These are phyloP conservation scores for Botryotinia globosa DNA, from an alignment of 2,329 filamentous ascomycete genomes.

Conservation along the genomic window DNA sequence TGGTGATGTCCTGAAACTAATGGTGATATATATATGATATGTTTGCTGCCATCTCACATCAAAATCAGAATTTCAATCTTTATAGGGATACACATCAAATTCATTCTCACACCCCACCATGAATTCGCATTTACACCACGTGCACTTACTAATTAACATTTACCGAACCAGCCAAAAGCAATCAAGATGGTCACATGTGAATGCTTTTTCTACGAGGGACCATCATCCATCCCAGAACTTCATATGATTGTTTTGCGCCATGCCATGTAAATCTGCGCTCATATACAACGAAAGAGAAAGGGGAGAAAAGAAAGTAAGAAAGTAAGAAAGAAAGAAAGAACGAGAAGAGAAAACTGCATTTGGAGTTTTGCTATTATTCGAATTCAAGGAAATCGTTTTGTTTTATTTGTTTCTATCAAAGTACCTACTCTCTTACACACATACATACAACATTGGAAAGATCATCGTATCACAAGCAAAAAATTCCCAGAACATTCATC, in stretches of 20 bases:
- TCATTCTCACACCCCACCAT: neutral
- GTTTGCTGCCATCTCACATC: neutral
- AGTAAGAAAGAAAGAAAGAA: neutral
- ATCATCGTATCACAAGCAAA: conserved; percentile 21
- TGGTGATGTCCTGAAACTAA: neutral
- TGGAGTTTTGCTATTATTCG: neutral
- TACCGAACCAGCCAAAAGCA: conserved; percentile 14
- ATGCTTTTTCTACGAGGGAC: neutral
- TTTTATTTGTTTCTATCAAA: neutral
- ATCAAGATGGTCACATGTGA: conserved; percentile 15
- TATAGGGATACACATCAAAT: neutral
- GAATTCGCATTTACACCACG: neutral
- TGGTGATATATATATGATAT: neutral
- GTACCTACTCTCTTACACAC: neutral
- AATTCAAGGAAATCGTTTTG: neutral
- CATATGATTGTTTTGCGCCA: neutral
- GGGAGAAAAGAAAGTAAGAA: neutral
- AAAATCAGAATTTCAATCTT: neutral
- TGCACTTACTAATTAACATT: too few species aligned
- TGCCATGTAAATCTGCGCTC: conserved; percentile 2
- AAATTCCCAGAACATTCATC: neutral
- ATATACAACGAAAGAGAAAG: neutral
- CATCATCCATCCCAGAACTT: neutral
- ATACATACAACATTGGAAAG: neutral
- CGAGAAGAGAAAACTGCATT: neutral